Evolutionary conservation across 2,329 filamentous ascomycete species (phyloP), one percentile per base, ranked within the genome.

Genomic region (Trichoderma simmonsii): DNA sequence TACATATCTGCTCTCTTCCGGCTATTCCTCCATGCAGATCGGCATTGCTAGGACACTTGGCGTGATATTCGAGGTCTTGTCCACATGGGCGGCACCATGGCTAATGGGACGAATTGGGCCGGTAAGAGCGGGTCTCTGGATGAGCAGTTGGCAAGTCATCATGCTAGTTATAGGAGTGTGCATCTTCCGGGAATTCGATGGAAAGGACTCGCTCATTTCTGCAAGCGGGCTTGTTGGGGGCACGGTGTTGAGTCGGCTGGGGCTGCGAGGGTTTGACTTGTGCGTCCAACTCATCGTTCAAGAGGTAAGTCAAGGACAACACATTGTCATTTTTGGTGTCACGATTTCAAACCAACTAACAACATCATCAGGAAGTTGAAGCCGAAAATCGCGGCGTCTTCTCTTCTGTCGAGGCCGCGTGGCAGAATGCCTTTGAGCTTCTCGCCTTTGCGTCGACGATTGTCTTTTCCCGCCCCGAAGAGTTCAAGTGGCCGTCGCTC

Each of bases 391-490:
- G 92, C n/a, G 92, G 91, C 1, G 82, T 85, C 0, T 94, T 95
- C 75, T 93, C 91, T 0, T 83, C 90, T 0, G 86, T 89, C 8
- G 92, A 95, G 78, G 86, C 89, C 9, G 86, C 89, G 0, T 85
- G 90, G 51, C 92, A 94, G 78, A 94, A 90, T 73, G 75, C 87
- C 0, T 93, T 93, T 73, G 92, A 94, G 79, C 84, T 94, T 62
- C 79, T 90, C 1, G 90, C 91, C 0, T 94, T 89, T 77, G 85
- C 85, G 0, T 85, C 86, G 0, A 94, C 92, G 0, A 89, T 93
- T 72, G 77, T 90, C 4, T 93, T 90, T 73, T 84, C 87, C 1
- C 81, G 82, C 0, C 91, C 92, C 0, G 84, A 86, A 4, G 85
- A 92, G 75, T 94, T 94, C 78, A 83, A 83, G 70, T 90, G 87